Evolutionary conservation across 768 basidiomycete genomes (phyloP).

Genomic region (Tulasnella sp.): DNA sequence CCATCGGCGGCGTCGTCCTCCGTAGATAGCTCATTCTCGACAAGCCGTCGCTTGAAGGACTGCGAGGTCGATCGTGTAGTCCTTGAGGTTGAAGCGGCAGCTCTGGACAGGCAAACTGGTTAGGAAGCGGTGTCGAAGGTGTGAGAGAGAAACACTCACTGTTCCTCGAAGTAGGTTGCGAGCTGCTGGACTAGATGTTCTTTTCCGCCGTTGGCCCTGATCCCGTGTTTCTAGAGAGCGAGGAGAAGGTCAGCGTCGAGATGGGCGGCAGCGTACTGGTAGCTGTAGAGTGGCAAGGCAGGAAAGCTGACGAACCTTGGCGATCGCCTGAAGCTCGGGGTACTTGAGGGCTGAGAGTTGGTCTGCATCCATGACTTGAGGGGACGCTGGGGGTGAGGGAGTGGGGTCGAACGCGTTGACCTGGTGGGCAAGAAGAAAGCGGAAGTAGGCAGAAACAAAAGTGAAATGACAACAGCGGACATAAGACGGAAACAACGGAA

Average conservation of each 20-base stretch:
- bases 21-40: background rate
- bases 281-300: background rate
- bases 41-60: background rate
- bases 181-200: constrained; percentile 21
- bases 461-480: background rate
- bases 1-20: background rate
- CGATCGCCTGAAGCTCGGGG: constrained; percentile 16
- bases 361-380: constrained; percentile 9
- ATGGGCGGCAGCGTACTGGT: background rate
- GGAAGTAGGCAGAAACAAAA: background rate
- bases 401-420: background rate
- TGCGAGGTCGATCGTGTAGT: background rate
- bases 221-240: constrained; percentile 20
- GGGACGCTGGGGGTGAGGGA: background rate
- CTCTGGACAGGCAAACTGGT: background rate
- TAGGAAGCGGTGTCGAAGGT: background rate
- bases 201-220: constrained; percentile 12
- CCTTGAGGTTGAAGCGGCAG: background rate
- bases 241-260: background rate
- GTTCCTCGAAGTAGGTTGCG: background rate
- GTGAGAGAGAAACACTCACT: background rate
- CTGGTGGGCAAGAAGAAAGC: background rate
- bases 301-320: background rate
- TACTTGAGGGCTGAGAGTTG: background rate
- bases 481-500: background rate